phyloP scores from a whole-genome alignment of 2,329 filamentous ascomycete genomes.

The Penicillium sp. region DNA sequence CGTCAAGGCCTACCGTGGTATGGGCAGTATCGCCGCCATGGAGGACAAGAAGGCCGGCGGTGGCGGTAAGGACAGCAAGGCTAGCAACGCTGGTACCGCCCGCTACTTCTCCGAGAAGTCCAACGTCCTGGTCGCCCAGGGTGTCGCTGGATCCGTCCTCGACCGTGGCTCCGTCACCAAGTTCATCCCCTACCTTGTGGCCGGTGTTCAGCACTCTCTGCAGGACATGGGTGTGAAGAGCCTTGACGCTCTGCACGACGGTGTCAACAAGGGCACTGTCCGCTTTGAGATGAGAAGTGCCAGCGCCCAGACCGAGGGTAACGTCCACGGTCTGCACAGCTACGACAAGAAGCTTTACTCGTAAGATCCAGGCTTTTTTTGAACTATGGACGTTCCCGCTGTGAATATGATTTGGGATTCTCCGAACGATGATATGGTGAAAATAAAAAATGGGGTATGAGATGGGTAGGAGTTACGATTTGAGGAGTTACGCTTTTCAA shows the following conservation, averaged over 20 bases:
- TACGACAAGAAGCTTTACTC: constrained; percentile 99
- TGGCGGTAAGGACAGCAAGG: constrained; percentile 66
- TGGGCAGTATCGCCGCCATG: constrained; percentile 99
- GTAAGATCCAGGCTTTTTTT: constrained; percentile 46
- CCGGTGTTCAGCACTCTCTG: constrained; percentile 94
- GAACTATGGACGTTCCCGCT: constrained; percentile 15
- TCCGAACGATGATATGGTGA: constrained; percentile 28
- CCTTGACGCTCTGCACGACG: constrained; percentile 71
- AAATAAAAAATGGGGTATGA: constrained; percentile 34
- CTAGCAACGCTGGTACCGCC: constrained; percentile 86
- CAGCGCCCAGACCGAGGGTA: constrained; percentile 93
- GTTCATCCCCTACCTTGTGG: constrained; percentile 93
- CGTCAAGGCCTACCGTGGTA: constrained; percentile 98
- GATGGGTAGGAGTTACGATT: constrained; percentile 31
- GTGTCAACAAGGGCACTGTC: constrained; percentile 70
- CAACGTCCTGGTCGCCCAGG: constrained; percentile 90
- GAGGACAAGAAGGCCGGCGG: constrained; percentile 93
- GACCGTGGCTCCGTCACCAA: constrained; percentile 75
- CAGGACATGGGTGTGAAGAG: constrained; percentile 91
- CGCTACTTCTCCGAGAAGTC: constrained; percentile 98
- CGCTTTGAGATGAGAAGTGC: constrained; percentile 93
- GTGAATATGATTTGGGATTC: constrained; percentile 25
- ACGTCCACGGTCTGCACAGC: constrained; percentile 93
- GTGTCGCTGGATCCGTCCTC: constrained; percentile 72
- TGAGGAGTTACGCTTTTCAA: constrained; percentile 25